Evolutionary conservation across 2,329 filamentous ascomycete species (phyloP), one percentile per base, ranked within the genome.

Genomic region (Aspergillus sojae): DNA sequence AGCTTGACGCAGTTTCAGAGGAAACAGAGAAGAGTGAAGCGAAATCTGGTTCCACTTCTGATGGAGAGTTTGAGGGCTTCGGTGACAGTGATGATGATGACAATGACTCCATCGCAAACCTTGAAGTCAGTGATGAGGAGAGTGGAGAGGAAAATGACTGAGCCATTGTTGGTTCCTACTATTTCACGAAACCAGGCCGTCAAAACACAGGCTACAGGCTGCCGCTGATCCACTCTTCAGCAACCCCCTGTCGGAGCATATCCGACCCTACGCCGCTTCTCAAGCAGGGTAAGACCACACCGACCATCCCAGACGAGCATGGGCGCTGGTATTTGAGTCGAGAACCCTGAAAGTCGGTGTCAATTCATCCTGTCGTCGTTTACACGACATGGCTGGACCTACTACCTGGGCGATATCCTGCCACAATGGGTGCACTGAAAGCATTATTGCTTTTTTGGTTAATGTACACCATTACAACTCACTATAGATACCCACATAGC

Each of bases 1-100:
- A 94, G 72, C 89, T 89, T 70, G 86, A 88, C 21, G 86, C 72
- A 9, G 74, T 70, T 32, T 75, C 75, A 10, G 75, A 79, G 56
- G 71, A 75, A 39, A 72, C 77, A 4, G 72, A 75, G 45, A 71
- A 67, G 46, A 62, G 66, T 30, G 69, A 75, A 28, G 74, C 77
- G 23, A 77, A 78, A 6, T 77, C 80, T 5, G 75, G 78, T 11
- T 71, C 74, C 6, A 70, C 71, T n/a, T 69, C 72, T 30, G 71
- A 71, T 21, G 68, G 72, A 10, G 72, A 75, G 45, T 78, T 76
- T 45, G 78, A 78, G 57, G 76, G 77, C 23, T 71, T 75, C 23
- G 75, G 77, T 10, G 77, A 78, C 14, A 77, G 78, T 43, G 76
- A 78, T 45, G 77, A 75, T 26, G 81, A 79, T 58, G 34, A 36